Base-by-base conservation (phyloP, 2,329 filamentous ascomycete genomes). In the Ascocoryne sarcoides region DNA sequence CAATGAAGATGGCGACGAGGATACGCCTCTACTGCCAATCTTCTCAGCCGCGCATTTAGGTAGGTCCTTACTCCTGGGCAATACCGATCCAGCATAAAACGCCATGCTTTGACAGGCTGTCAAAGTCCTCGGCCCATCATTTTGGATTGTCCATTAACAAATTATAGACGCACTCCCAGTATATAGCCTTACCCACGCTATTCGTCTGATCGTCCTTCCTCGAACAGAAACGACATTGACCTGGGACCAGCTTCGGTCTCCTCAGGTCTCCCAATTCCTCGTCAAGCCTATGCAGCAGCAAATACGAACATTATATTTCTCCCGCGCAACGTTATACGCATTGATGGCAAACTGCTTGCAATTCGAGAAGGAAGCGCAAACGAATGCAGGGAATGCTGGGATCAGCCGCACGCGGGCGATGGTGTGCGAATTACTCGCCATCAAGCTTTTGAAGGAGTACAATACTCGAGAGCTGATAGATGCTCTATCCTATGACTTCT, bases 221-320 rank as follows among this genome's bases (percentile, higher is more conserved):
- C 79, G 84, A 58, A 94, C 87, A 62, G 90, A 96, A 66, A 95
- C 89, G 2, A 90, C 87, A 0, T 67, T 96, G 37, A 82, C 87
- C 12, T 96, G 89, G 89, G 90, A 96, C 49, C 90, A 96, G 61
- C 70, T 96, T 47, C 79, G 89, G 48, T 94, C 88, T n/a, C 90
- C 90, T 3, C 90, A 96, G 60, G 82, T 96, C 42, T 95, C 88
- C 12, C 89, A 95, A 59, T 96, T 96, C 60, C 73, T 96, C 26
- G 76, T 95, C 58, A 95, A 95, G 67, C 90, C 90, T 2, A 92
- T 95, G 68, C 87, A 92, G 62, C 84, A 92, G 59, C 83, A 90
- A 60, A 89, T 95, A 48, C 79, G 82, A 45, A 71, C 76, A 12
- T 78, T 84, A 37, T 85, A 95, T 62, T 90, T 94, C 61, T 89